Evolutionary conservation across 805 yeast genomes (phyloP), one percentile per base, ranked within the genome.

Genomic region (Metschnikowia anglica): DNA sequence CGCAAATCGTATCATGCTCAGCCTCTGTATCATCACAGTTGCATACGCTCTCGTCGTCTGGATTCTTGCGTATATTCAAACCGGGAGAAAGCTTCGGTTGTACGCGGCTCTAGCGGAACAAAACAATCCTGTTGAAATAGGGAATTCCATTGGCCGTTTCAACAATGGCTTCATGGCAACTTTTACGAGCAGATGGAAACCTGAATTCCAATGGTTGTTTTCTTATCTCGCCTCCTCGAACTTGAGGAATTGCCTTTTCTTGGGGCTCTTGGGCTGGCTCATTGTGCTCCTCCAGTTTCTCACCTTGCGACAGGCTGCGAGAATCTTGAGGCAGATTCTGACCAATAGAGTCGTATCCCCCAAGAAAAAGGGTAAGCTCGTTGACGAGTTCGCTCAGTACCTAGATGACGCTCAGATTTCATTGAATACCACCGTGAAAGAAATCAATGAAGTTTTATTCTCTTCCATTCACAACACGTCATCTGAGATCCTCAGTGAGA

Each of bases 371-470:
- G 20, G 24, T 13, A 15, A 32, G 10, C 41, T 42, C 3, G 41
- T 16, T 4, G 29, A 15, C 23, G 32, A 43, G 21, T 43, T 34
- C 15, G 25, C 32, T 5, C 11, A 27, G 2, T 48, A 27, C 21
- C 11, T 47, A 16, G 37, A 43, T 18, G 37, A 28, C 2, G 36
- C 51, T 1, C 54, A 46, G 19, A 13, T 12, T 4, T 33, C 51
- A 2, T 25, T 90, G 6, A 51, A 60, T 5, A 39, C 48, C 0
- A 74, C 81, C 30, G 81, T 85, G 55, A 48, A 49, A 1, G 58
- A 59, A 3, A 62, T 89, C 24, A 93, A 93, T 60, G 64, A 72
- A 3, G 76, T 81, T 27, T 49, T 88, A 12, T 79, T 90, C 47
- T 85, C 86, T 0, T 77, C 85, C 78, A 72, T 87, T 1, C 70